Conservation (phyloP, 1,284 basidiomycete genomes). For the Bjerkandera adusta region DNA sequence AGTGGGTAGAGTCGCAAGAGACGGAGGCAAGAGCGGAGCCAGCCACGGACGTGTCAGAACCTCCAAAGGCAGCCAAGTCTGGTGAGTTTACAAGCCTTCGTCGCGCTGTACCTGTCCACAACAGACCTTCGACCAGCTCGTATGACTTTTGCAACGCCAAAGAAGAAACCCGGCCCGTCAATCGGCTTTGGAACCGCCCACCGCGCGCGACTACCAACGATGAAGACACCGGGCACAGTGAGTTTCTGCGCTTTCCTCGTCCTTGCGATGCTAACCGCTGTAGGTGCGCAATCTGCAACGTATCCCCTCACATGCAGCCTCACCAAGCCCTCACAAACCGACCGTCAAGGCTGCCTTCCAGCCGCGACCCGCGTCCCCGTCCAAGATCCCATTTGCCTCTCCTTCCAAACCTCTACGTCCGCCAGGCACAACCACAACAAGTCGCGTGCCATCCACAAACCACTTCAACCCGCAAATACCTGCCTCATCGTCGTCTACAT, state of each 20-base stretch:
- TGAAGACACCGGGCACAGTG: conserved; percentile 50
- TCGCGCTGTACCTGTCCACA: not conserved
- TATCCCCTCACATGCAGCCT: conserved; percentile 34
- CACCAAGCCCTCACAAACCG: conserved; percentile 57
- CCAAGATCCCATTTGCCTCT: conserved; percentile 32
- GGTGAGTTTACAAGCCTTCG: conserved; percentile 41
- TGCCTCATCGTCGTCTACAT: conserved; percentile 61
- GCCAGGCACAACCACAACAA: conserved; percentile 21
- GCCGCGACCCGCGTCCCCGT: conserved; percentile 45
- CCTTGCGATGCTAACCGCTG: not conserved
- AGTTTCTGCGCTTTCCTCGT: conserved; percentile 16
- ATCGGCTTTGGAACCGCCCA: conserved; percentile 48
- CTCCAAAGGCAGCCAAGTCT: conserved; percentile 53
- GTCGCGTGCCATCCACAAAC: conserved; percentile 61
- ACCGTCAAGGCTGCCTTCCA: conserved; percentile 22
- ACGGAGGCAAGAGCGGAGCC: conserved; percentile 38
- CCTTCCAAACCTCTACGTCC: conserved; percentile 44
- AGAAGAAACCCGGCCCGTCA: conserved; percentile 50
- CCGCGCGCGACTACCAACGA: conserved; percentile 38
- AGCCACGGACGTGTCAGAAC: conserved; percentile 36
- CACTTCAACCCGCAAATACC: conserved; percentile 68
- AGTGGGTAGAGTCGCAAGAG: conserved; percentile 67
- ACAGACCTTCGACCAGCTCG: conserved; percentile 42
- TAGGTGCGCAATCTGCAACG: conserved; percentile 28
- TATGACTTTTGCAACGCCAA: conserved; percentile 45